A percentile compares a stretch with the other conserved stretches of the same genome.
Conservation (phyloP, 1,139 yeast genomes). For the Geotrichum macrosporum region DNA sequence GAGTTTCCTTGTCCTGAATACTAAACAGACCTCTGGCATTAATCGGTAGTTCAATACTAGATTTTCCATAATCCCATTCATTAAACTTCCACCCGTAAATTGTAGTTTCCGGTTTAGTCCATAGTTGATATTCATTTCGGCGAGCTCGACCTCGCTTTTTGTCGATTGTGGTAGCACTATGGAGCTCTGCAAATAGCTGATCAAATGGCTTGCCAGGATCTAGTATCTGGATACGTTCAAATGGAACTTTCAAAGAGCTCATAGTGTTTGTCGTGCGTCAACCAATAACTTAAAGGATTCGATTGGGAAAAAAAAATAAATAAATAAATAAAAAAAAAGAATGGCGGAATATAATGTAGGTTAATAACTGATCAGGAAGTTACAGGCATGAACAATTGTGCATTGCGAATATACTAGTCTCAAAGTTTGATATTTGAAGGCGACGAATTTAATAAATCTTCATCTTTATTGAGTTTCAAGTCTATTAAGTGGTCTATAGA, state of each 20-base stretch:
- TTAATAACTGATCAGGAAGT: too few species aligned
- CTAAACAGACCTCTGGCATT: constrained; percentile 87
- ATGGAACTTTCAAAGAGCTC: not conserved
- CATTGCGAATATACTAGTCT: too few species aligned
- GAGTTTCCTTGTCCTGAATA: constrained; percentile 30
- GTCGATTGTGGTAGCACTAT: constrained; percentile 12
- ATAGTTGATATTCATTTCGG: constrained; percentile 28
- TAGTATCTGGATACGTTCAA: not conserved
- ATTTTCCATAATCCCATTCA: constrained; percentile 78
- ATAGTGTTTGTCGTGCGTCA: too few species aligned
- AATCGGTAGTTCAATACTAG: constrained; percentile 55
- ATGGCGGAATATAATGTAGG: too few species aligned
- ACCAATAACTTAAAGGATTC: too few species aligned
- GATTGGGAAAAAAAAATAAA: not conserved
- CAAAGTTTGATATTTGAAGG: too few species aligned
- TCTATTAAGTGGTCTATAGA: too few species aligned
- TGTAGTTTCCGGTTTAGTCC: constrained; percentile 32
- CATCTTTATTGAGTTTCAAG: too few species aligned
- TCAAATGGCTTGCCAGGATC: constrained; percentile 10
- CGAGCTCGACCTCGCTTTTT: constrained; percentile 28
- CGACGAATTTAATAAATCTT: too few species aligned
- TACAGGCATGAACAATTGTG: too few species aligned
- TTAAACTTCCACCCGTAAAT: constrained; percentile 68
- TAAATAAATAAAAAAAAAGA: too few species aligned
- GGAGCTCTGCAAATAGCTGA: constrained; percentile 6